Percentiles rank a stretch among this genome's conserved stretches.
These are phyloP conservation scores for Melastoma candidum DNA, from an alignment of 441 rosid genomes.

Conservation along the genomic window DNA sequence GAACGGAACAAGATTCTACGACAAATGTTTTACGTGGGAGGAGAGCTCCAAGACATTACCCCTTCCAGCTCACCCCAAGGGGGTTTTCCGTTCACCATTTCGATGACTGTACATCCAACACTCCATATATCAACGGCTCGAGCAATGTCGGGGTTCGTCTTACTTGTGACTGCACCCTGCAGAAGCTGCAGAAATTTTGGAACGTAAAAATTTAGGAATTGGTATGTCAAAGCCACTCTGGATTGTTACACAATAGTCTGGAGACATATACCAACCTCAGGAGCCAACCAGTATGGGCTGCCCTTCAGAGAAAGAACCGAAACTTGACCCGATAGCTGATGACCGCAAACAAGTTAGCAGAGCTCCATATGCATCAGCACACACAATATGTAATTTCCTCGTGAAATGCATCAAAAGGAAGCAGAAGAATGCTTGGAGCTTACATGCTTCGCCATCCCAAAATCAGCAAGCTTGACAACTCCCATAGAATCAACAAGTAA, in stretches of 20 bases:
- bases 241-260: neutral
- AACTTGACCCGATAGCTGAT: constrained; percentile 37
- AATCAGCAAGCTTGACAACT: constrained; percentile 53
- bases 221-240: neutral
- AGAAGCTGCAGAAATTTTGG: constrained; percentile 31
- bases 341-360: constrained; percentile 5
- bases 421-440: constrained; percentile 11
- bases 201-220: neutral
- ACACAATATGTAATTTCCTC: too few species aligned
- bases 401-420: neutral
- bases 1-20: too few species aligned
- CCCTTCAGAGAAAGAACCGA: constrained; percentile 47
- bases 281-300: constrained; percentile 74
- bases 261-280: constrained; percentile 34
- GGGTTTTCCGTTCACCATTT: constrained; percentile 50
- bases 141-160: constrained; percentile 36
- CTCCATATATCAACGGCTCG: constrained; percentile 62
- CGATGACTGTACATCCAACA: constrained; percentile 50
- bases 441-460: constrained; percentile 65
- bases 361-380: too few species aligned
- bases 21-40: too few species aligned
- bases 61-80: constrained; percentile 51
- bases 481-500: constrained; percentile 58
- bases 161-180: constrained; percentile 29
- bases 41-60: constrained; percentile 21